A percentile compares a stretch with the other conserved stretches of the same genome.
Evolutionary conservation across 2,329 filamentous ascomycete species (phyloP).

Genomic region (Cercospora sp.): DNA sequence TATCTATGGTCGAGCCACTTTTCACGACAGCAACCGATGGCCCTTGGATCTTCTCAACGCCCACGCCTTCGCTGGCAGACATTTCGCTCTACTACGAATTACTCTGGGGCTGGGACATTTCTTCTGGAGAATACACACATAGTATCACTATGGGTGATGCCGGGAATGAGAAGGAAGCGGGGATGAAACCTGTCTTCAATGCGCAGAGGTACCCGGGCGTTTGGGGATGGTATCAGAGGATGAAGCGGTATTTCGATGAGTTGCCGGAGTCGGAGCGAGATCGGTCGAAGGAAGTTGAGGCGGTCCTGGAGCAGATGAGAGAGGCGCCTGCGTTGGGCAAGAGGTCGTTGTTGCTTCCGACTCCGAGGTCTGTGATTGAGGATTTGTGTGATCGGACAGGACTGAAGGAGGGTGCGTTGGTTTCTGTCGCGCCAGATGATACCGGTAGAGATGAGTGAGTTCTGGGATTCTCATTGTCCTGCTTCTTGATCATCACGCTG

Average conservation of each 20-base stretch:
- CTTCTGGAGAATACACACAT: constrained; percentile 38
- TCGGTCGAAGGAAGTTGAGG: constrained; percentile 25
- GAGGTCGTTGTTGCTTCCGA: constrained; percentile 37
- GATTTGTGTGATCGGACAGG: constrained; percentile 38
- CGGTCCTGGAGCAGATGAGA: constrained; percentile 35
- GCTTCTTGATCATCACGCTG: too few relatives aligned
- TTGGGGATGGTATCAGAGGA: constrained; percentile 41
- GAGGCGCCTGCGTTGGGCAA: constrained; percentile 27
- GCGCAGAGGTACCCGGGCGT: constrained; percentile 41
- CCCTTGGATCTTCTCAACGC: constrained; percentile 42
- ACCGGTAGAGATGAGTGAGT: constrained; percentile 41
- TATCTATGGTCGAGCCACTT: constrained; percentile 42
- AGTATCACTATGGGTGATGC: constrained; percentile 43
- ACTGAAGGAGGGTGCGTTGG: constrained; percentile 35
- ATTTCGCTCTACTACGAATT: constrained; percentile 44
- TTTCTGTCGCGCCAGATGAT: constrained; percentile 45
- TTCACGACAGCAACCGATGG: constrained; percentile 31
- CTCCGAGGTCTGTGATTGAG: constrained; percentile 31
- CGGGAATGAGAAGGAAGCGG: constrained; percentile 31
- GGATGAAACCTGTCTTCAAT: constrained; percentile 40
- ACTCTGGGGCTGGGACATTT: constrained; percentile 44
- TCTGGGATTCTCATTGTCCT: too few relatives aligned
- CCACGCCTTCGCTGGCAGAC: constrained; percentile 41
- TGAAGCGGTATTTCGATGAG: constrained; percentile 38
- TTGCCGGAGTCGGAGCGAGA: constrained; percentile 36